These are phyloP conservation scores for Tylopilus sp. DNA, from an alignment of 768 basidiomycete species.

Conservation along the genomic window DNA sequence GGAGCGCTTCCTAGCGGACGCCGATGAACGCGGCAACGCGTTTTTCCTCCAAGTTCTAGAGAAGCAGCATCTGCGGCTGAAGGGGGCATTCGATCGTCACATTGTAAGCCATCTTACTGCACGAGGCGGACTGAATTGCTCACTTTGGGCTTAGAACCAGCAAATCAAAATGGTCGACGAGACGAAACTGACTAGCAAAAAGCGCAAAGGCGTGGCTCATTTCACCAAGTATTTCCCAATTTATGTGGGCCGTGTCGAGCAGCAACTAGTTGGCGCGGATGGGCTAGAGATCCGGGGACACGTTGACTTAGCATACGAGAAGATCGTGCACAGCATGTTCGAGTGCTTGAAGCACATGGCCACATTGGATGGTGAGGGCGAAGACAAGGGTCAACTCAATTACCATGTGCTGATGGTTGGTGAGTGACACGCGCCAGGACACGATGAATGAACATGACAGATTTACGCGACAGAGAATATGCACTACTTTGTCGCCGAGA, in stretches of 20 bases:
- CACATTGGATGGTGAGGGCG: constrained; percentile 88
- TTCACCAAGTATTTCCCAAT: constrained; percentile 92
- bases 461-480: constrained; percentile 72
- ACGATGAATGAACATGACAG: constrained; percentile 1
- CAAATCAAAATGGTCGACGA: constrained; percentile 87
- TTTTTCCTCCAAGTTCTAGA: constrained; percentile 74
- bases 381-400: constrained; percentile 96
- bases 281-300: constrained; percentile 70
- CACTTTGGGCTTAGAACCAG: constrained; percentile 52
- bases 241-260: constrained; percentile 81
- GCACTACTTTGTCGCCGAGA: constrained; percentile 89
- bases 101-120: constrained; percentile 43
- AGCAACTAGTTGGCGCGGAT: constrained; percentile 75
- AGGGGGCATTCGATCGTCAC: constrained; percentile 73
- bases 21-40: constrained; percentile 73
- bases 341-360: constrained; percentile 94
- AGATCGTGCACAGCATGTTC: constrained; percentile 87
- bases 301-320: constrained; percentile 84
- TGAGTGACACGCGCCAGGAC: constrained; percentile 35
- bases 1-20: constrained; percentile 73
- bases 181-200: constrained; percentile 89
- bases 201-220: constrained; percentile 86
- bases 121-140: neutral
- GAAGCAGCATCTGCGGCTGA: constrained; percentile 77
- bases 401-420: constrained; percentile 95